These are phyloP conservation scores for Tausonia pullulans DNA, from an alignment of 1,284 basidiomycete species.

Conservation along the genomic window DNA sequence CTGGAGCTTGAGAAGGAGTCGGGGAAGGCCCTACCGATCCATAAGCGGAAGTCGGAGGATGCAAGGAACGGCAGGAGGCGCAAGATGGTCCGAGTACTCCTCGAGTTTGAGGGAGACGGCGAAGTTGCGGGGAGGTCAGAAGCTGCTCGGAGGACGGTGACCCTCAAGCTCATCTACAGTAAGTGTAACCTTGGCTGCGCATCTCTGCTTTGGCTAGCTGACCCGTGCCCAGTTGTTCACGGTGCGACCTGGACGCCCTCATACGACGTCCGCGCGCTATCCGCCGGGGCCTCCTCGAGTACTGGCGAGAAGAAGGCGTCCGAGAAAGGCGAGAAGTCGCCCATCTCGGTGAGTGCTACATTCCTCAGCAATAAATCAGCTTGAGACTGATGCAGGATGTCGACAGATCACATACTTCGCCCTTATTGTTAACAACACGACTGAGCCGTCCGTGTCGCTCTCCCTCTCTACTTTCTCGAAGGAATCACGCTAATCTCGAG, in stretches of 20 bases:
- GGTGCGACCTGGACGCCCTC: slow-evolving; percentile 44
- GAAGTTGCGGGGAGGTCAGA: background rate
- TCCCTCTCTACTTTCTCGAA: too few relatives aligned
- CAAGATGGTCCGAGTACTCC: slow-evolving; percentile 18
- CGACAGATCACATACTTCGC: slow-evolving; percentile 44
- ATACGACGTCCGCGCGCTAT: slow-evolving; percentile 46
- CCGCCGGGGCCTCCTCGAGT: background rate
- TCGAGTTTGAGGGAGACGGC: background rate
- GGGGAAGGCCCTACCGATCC: slow-evolving; percentile 28
- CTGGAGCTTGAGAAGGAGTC: slow-evolving; percentile 33
- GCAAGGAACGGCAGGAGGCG: slow-evolving; percentile 17
- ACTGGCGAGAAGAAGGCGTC: background rate
- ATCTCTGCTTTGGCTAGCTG: background rate
- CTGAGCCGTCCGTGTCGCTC: slow-evolving; percentile 40
- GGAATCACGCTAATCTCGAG: slow-evolving; percentile 41
- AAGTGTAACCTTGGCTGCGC: background rate
- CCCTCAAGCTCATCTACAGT: background rate
- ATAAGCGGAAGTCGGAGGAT: slow-evolving; percentile 8
- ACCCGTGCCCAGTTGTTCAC: slow-evolving; percentile 38
- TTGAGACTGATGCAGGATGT: slow-evolving; percentile 28
- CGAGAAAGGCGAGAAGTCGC: background rate
- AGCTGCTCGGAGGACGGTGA: slow-evolving; percentile 37
- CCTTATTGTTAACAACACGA: slow-evolving; percentile 44
- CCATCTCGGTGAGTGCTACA: background rate
- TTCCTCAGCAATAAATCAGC: background rate